Conservation (phyloP, 2,329 filamentous ascomycete species). For the Talaromyces amestolkiae region DNA sequence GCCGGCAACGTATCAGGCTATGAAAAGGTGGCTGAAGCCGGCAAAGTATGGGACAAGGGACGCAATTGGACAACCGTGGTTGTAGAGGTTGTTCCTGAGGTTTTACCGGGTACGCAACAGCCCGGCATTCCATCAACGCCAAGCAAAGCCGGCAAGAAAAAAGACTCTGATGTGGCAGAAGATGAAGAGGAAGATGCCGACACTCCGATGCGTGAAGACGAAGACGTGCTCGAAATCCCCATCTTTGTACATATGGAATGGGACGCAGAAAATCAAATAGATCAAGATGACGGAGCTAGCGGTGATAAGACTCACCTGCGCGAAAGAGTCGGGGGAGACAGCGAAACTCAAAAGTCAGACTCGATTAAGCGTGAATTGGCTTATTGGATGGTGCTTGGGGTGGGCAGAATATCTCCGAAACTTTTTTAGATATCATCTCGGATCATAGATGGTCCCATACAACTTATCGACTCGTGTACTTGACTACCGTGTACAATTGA, state of each 20-base stretch:
- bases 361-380: slow-evolving; percentile 83
- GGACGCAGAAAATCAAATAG: slow-evolving; percentile 61
- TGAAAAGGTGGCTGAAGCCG: slow-evolving; percentile 69
- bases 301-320: slow-evolving; percentile 9
- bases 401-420: slow-evolving; percentile 67
- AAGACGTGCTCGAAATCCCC: slow-evolving; percentile 79
- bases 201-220: slow-evolving; percentile 47
- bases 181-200: slow-evolving; percentile 33
- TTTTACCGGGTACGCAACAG: slow-evolving; percentile 31
- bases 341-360: slow-evolving; percentile 53
- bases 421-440: slow-evolving; percentile 2
- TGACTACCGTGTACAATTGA: neutral
- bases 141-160: slow-evolving; percentile 16
- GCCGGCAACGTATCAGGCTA: slow-evolving; percentile 31
- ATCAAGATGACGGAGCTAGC: slow-evolving; percentile 19
- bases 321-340: slow-evolving; percentile 2
- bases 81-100: slow-evolving; percentile 75
- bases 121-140: slow-evolving; percentile 8
- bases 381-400: slow-evolving; percentile 91
- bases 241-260: slow-evolving; percentile 92
- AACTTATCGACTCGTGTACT: neutral
- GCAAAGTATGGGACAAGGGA: slow-evolving; percentile 93
- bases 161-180: slow-evolving; percentile 24
- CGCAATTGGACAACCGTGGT: slow-evolving; percentile 95
- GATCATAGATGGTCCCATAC: neutral